Evolutionary conservation across 2,329 filamentous ascomycete species (phyloP), one percentile per base, ranked within the genome.

Genomic region (Fusarium verrucosum): DNA sequence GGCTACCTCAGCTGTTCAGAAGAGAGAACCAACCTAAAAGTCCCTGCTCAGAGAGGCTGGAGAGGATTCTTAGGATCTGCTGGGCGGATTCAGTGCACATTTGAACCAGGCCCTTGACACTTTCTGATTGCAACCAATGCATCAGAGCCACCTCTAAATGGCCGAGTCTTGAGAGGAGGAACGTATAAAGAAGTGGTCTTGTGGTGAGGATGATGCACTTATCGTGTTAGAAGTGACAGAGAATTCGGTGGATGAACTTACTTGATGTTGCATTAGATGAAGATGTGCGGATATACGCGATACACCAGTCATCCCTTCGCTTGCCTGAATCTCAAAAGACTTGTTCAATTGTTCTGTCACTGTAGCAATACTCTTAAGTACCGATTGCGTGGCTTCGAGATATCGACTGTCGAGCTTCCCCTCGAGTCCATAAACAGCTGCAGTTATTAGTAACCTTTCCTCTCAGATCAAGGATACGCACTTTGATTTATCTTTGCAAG

Each of bases 331-430:
- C 36, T 67, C 66, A 11, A 69, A 69, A 0, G 52, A 69, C 5
- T 38, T 65, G 11, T 67, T 69, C 9, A 69, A 17, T 33, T 42
- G 50, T 7, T 69, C 62, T 5, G 66, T 65, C 1, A 69, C 59
- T 1, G 50, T 49, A 9, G 66, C 63, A 9, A 69, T 69, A 5
- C 63, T 69, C 14, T 60, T 57, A 3, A 69, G 66, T n/a, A 69
- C 60, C 0, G 60, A 58, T 19, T 62, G 60, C 0, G 66, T 69
- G 5, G 66, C 66, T 2, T 46, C 56, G 0, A 69, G 41, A 40
- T 69, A 69, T 9, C 66, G 56, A 47, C 66, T 69, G 32, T 69
- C 66, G 1, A 69, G 63, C n/a, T 69, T 67, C 8, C 66, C 66
- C 22, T 69, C 66, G 2, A 68, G 54, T 4, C 66, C 66, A 41